Evolutionary conservation across 2,329 filamentous ascomycete genomes (phyloP), one percentile per base, ranked within the genome.

Genomic region (Colletotrichum tofieldiae): DNA sequence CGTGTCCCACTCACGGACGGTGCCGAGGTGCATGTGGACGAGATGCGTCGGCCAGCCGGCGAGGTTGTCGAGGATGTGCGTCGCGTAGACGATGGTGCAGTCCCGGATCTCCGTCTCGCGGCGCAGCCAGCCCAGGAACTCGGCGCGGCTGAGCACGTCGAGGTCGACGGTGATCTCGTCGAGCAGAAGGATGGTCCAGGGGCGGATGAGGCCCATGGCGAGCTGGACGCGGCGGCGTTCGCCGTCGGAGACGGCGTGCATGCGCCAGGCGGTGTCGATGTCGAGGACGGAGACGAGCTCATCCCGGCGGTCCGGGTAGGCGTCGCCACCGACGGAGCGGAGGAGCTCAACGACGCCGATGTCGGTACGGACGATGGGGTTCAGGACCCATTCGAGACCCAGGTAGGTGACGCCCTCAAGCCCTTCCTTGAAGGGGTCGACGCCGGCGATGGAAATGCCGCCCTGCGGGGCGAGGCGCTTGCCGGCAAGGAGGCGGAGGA

Each of bases 121-220:
- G 83, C 95, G 95, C 78, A 99, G 83, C 86, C 96, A 99, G 54
- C 84, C 87, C 41, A 99, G 87, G 81, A 99, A 99, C 80, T 95
- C 92, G 77, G 91, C 92, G 20, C 96, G 90, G 67, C 91, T 93
- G 72, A 98, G 88, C 70, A 99, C 88, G 82, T 99, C 96, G 73
- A 99, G 86, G 81, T 99, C 96, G 11, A 99, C 96, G 0, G 96
- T 99, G 81, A 98, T 98, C 82, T 98, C 96, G 80, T 99, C 96
- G 51, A 99, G 88, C 65, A 99, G 86, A 37, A 99, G 86, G 4
- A 99, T 93, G 14, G 91, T 92, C 96, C 96, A 99, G 0, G 96
- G 96, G 3, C 96, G 88, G 55, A 99, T 83, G 11, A 99, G 86
- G 0, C 96, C 96, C 96, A 99, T 99, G 73, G 95, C 95, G 9